Evolutionary conservation across 352 stramenopile species (phyloP), one percentile per base, ranked within the genome.

Genomic region (Lagenidium sp.): DNA sequence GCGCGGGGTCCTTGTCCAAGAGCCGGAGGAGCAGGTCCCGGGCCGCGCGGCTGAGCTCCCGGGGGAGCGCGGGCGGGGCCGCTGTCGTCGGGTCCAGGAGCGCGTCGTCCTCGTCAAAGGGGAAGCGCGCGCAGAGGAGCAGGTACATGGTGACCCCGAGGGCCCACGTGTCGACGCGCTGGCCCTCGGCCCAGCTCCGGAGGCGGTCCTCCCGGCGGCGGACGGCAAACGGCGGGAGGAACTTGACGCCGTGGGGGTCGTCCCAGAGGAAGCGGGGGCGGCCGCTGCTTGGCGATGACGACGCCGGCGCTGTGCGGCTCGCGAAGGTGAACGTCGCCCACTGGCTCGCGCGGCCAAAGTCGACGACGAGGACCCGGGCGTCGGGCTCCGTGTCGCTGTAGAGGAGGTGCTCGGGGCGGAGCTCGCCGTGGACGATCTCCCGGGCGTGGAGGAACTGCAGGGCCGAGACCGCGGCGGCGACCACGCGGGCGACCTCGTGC

Each of bases 91-190:
- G n/a, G 20, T 45, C 19, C 22, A 51, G 35, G 18, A 66, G 56
- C 8, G 40, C 47, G n/a, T 37, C 18, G 0, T 41, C 31, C 22
- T 18, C 47, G 28, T 56, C 46, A 31, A 86, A 89, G 1, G 77
- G 77, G 39, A 80, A 85, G 12, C 53, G 53, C 1, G 61, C 69
- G 25, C 66, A 87, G 2, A 90, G 51, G 47, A 90, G 57, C 36
- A 81, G 55, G 40, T 77, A 86, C 44, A 87, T 69, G 5, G 71
- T 85, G 20, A 92, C 65, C 3, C 80, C 80, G 6, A 92, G 57
- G 2, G 76, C 72, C 69, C 70, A 92, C 7, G 78, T 41, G 47
- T 92, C 80, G 6, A 89, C 30, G 35, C 89, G 80, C 28, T 69
- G 63, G 0, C 72, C 80, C 15, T 85, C 65, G 21, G 38, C 42